Evolutionary conservation across 805 yeast genomes (phyloP).

Genomic region (Schizosaccharomyces cryophilus): DNA sequence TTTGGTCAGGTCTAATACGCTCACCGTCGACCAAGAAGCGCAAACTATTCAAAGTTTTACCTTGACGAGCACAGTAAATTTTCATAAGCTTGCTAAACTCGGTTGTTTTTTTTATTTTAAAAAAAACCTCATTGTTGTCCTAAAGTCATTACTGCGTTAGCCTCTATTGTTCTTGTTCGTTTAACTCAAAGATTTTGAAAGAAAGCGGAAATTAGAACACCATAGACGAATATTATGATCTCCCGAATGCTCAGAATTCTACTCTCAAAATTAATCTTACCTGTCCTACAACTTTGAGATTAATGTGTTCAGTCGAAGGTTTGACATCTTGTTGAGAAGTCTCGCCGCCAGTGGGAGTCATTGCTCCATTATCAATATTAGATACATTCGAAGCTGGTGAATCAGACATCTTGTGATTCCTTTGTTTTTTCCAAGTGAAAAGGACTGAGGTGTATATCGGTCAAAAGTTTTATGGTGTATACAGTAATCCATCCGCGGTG

Average conservation of each 20-base stretch:
- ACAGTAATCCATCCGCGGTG: too few species aligned
- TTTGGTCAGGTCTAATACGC: constrained; percentile 63
- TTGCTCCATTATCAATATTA: neutral
- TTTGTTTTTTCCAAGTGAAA: neutral
- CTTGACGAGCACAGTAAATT: constrained; percentile 94
- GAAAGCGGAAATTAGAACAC: neutral
- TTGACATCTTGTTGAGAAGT: neutral
- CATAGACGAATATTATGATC: neutral
- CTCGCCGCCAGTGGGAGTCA: neutral
- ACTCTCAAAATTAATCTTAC: neutral
- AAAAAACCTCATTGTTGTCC: constrained; percentile 69
- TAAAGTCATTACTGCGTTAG: neutral
- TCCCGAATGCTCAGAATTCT: too few species aligned
- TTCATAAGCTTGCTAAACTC: constrained; percentile 88
- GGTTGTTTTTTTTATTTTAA: constrained; percentile 81
- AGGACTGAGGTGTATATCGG: neutral
- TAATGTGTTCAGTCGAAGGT: neutral
- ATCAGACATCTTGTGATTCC: neutral
- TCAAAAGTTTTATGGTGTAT: neutral
- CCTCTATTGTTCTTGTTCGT: neutral
- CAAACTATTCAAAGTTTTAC: constrained; percentile 56
- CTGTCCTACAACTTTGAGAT: neutral
- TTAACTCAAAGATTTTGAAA: neutral
- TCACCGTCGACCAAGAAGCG: constrained; percentile 87
- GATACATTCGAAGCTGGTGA: neutral